Evolutionary conservation across 2,329 filamentous ascomycete species (phyloP), one percentile per base, ranked within the genome.

Genomic region (Capronia epimyces): DNA sequence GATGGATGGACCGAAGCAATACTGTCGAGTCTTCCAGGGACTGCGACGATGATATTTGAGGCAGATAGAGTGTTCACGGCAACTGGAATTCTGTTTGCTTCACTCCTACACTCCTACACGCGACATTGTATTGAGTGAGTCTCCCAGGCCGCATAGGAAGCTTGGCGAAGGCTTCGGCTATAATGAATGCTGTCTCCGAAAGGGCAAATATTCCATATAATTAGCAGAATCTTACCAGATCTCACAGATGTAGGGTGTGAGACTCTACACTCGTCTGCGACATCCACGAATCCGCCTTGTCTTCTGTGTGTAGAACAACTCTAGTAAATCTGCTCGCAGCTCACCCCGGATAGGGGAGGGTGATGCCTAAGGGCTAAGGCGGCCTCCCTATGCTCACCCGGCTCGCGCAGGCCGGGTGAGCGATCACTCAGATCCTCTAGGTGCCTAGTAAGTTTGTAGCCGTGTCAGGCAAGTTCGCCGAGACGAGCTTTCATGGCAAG

Each of bases 381-480:
- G n/a, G 31, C 31, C 31, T 7, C 31, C 31, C 31, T 24, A 22
- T 24, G 39, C 39, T 42, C 39, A 42, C 31, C 31, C 27, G 27
- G 27, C 27, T 29, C 27, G 27, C 27, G 27, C 27, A 29, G 27
- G 27, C 27, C 27, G 27, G 27, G 27, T 29, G 27, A 29, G 27
- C 27, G 27, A 29, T 29, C 15, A 40, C 37, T 16, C 39, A 42
- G 39, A 42, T 42, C n/a, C n/a, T n/a, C n/a, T n/a, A n/a, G n/a
- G n/a, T n/a, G n/a, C 39, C 20, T 42, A 24, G 20, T 42, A 42
- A 42, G 39, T 42, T 24, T 42, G 18, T 42, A 42, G 39, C 39
- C 39, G 39, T 42, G 39, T 42, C 39, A 42, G 39, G 39, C 39
- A 42, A 42, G 39, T 42, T 42, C 39, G 39, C 39, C 39, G 39